phyloP scores from a whole-genome alignment of 139 green algal species.

The Chlorokybus atmophyticus region DNA sequence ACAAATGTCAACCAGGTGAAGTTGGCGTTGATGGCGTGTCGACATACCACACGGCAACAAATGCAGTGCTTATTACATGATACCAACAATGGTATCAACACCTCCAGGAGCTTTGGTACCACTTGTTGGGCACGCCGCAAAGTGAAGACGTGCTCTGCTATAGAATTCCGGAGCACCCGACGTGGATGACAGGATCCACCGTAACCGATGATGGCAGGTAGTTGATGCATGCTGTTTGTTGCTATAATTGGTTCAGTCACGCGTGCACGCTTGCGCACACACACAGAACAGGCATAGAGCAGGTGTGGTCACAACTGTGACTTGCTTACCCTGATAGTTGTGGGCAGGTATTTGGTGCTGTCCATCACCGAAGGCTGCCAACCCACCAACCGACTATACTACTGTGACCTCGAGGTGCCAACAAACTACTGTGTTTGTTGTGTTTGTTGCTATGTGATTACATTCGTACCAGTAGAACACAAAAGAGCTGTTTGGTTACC shows the following conservation, averaged over 20 bases:
- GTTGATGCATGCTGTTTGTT: not conserved
- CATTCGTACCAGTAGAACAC: too few relatives aligned
- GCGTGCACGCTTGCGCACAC: too few relatives aligned
- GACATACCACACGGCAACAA: too few relatives aligned
- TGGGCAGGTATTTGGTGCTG: constrained; percentile 61
- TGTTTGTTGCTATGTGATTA: too few relatives aligned
- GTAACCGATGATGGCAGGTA: constrained; percentile 62
- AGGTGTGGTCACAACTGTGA: too few relatives aligned
- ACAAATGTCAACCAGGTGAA: constrained; percentile 45
- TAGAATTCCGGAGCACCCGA: constrained; percentile 32
- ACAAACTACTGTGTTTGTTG: constrained; percentile 35
- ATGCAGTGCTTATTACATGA: too few relatives aligned
- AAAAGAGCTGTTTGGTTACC: too few relatives aligned
- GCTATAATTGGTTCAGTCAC: not conserved
- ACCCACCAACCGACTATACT: constrained; percentile 60
- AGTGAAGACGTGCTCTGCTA: constrained; percentile 38
- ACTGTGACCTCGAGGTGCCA: constrained; percentile 34
- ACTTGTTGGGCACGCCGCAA: constrained; percentile 62
- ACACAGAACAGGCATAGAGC: too few relatives aligned
- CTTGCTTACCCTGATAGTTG: too few relatives aligned
- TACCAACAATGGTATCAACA: too few relatives aligned
- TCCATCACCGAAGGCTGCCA: constrained; percentile 55
- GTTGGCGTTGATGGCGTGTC: too few relatives aligned
- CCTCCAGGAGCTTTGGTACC: constrained; percentile 72
- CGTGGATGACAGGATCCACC: constrained; percentile 54